Evolutionary conservation across 352 stramenopile genomes (phyloP).

Genomic region (Globisporangium camurandrum): DNA sequence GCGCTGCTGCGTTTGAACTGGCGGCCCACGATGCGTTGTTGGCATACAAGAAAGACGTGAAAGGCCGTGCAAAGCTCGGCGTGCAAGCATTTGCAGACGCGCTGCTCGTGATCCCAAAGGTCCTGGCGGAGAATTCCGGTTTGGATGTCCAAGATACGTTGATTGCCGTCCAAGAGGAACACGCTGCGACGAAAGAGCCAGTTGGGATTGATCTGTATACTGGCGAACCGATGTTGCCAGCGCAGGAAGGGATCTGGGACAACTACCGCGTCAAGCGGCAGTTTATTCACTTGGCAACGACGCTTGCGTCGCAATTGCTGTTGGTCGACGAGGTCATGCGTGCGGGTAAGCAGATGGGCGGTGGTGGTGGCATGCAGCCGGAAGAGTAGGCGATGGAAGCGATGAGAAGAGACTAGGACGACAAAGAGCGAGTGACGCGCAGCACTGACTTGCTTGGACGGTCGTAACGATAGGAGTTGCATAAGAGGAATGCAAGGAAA

Average conservation of each 20-base stretch:
- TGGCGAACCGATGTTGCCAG: slow-evolving; percentile 95
- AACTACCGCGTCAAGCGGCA: slow-evolving; percentile 99
- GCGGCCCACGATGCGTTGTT: slow-evolving; percentile 85
- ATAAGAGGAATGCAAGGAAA: too few species aligned
- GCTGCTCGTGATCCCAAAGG: slow-evolving; percentile 98
- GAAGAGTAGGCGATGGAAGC: too few species aligned
- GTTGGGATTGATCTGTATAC: slow-evolving; percentile 96
- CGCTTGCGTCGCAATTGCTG: slow-evolving; percentile 97
- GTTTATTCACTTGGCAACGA: slow-evolving; percentile 96
- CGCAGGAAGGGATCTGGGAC: slow-evolving; percentile 96
- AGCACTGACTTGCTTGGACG: background rate
- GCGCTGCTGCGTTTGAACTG: slow-evolving; percentile 96
- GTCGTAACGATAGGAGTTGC: too few species aligned
- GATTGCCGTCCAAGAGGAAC: slow-evolving; percentile 95
- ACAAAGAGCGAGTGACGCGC: too few species aligned
- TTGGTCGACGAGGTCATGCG: slow-evolving; percentile 99
- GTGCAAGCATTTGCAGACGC: slow-evolving; percentile 97
- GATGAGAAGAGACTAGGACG: slow-evolving; percentile 13
- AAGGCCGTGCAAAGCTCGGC: slow-evolving; percentile 96
- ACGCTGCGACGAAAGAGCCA: slow-evolving; percentile 80
- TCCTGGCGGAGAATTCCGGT: slow-evolving; percentile 88
- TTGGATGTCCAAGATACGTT: slow-evolving; percentile 93
- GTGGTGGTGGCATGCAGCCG: slow-evolving; percentile 37
- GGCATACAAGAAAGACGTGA: slow-evolving; percentile 82
- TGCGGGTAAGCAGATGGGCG: slow-evolving; percentile 96